Percentiles rank a stretch among this genome's conserved stretches.
phyloP scores from a whole-genome alignment of 2,329 filamentous ascomycete species.

The Colletotrichum acutatum region DNA sequence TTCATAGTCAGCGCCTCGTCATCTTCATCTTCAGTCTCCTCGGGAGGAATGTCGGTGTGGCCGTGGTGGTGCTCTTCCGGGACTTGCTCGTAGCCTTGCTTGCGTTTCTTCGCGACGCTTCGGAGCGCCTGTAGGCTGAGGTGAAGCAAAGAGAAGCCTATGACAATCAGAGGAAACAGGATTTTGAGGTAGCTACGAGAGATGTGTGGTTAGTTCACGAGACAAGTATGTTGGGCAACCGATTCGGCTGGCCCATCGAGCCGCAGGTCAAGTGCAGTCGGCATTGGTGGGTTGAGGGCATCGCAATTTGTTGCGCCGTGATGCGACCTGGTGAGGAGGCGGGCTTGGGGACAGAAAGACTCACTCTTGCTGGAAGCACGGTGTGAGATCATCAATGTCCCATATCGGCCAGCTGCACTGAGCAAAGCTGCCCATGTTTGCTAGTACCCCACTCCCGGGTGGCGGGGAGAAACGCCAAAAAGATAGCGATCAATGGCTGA shows the following conservation, averaged over 20 bases:
- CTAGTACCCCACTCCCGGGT: constrained; percentile 32
- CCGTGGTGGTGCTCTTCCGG: constrained; percentile 54
- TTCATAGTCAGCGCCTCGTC: constrained; percentile 66
- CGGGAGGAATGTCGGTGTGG: constrained; percentile 65
- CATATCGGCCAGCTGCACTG: constrained; percentile 69
- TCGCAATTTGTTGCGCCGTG: constrained; percentile 4
- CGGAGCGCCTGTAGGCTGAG: constrained; percentile 69
- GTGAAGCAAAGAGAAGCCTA: constrained; percentile 76
- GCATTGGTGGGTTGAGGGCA: background rate
- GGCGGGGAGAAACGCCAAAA: constrained; percentile 30
- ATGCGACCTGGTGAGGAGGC: background rate
- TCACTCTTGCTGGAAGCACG: constrained; percentile 75
- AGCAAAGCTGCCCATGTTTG: constrained; percentile 59
- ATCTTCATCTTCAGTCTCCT: constrained; percentile 65
- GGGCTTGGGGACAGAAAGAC: constrained; percentile 47
- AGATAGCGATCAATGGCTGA: constrained; percentile 26
- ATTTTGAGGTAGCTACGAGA: constrained; percentile 78
- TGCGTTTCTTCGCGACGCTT: constrained; percentile 62
- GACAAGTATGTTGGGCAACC: background rate
- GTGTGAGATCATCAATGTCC: constrained; percentile 71
- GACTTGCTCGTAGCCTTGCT: constrained; percentile 66
- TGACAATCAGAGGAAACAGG: constrained; percentile 79
- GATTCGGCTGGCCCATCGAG: no score
- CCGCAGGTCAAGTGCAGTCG: background rate
- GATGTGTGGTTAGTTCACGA: constrained; percentile 3